Percentiles rank a stretch among this genome's conserved stretches.
Evolutionary conservation across 768 basidiomycete species (phyloP).

Genomic region (Agaricus sinodeliciosus): DNA sequence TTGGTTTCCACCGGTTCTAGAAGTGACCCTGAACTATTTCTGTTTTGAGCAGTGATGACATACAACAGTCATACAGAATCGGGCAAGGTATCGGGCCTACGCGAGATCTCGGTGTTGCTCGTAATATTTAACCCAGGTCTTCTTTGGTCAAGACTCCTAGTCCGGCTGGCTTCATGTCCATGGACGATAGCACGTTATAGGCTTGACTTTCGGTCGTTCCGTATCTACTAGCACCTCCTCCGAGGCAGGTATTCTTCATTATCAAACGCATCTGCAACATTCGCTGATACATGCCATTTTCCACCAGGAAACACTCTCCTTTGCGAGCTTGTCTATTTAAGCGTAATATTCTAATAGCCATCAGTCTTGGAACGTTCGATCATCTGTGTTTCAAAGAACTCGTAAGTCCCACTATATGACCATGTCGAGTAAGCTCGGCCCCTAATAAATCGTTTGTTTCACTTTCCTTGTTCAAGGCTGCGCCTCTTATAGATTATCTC

Average conservation of each 20-base stretch:
- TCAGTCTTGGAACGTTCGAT: conserved; percentile 1
- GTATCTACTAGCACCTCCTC: background rate
- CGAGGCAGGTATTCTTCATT: background rate
- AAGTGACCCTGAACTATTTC: conserved; percentile 4
- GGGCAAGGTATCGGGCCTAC: conserved; percentile 1
- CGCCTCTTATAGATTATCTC: background rate
- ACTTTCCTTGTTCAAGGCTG: background rate
- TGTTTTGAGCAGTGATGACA: conserved; percentile 8
- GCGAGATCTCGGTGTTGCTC: conserved; percentile 8
- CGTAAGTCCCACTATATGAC: background rate
- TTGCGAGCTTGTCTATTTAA: background rate
- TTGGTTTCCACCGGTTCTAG: background rate
- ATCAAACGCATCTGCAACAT: background rate
- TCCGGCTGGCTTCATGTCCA: conserved; percentile 2
- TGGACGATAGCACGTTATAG: background rate
- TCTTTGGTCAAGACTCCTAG: background rate
- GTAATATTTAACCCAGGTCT: background rate
- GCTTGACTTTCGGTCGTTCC: background rate
- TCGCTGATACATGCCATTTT: background rate
- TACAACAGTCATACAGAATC: background rate
- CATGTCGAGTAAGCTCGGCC: background rate
- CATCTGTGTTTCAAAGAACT: background rate
- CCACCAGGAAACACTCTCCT: conserved; percentile 4
- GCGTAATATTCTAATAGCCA: background rate
- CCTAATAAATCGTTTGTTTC: background rate